Evolutionary conservation across 768 basidiomycete genomes (phyloP).

Genomic region (Austroboletus eburneus): DNA sequence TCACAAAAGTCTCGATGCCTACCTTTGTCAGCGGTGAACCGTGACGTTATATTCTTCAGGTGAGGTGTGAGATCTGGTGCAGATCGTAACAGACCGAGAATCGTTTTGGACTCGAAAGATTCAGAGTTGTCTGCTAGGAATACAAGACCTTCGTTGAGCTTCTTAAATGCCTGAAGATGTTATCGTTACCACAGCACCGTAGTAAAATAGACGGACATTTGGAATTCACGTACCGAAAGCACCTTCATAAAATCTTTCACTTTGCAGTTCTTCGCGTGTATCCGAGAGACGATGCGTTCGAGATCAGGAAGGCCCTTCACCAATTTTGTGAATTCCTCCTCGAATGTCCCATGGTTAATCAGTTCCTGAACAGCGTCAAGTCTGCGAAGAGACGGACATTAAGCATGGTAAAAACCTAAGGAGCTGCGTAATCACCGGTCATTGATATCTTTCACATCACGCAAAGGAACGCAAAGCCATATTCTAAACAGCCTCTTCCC

Average conservation of each 20-base stretch:
- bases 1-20: constrained; percentile 6
- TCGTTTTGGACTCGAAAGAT: constrained; percentile 71
- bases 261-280: constrained; percentile 89
- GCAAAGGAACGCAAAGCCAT: constrained; percentile 93
- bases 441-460: constrained; percentile 80
- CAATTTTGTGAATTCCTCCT: constrained; percentile 66
- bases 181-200: constrained; percentile 4
- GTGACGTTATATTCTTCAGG: constrained; percentile 65
- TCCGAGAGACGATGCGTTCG: constrained; percentile 90
- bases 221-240: constrained; percentile 50
- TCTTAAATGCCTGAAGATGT: constrained; percentile 64
- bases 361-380: constrained; percentile 94
- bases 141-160: constrained; percentile 62
- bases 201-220: background rate
- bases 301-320: constrained; percentile 86
- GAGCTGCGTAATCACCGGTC: constrained; percentile 53
- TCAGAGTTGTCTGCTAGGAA: constrained; percentile 62
- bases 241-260: constrained; percentile 87
- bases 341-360: constrained; percentile 73
- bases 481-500: constrained; percentile 95
- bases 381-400: constrained; percentile 38
- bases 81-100: constrained; percentile 68
- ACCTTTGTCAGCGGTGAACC: constrained; percentile 67
- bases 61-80: constrained; percentile 77
- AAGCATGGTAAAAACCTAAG: constrained; percentile 7